Base-by-base conservation (phyloP, 228 moss, liverwort and hornwort species). In the Sphagnum magellanicum region DNA sequence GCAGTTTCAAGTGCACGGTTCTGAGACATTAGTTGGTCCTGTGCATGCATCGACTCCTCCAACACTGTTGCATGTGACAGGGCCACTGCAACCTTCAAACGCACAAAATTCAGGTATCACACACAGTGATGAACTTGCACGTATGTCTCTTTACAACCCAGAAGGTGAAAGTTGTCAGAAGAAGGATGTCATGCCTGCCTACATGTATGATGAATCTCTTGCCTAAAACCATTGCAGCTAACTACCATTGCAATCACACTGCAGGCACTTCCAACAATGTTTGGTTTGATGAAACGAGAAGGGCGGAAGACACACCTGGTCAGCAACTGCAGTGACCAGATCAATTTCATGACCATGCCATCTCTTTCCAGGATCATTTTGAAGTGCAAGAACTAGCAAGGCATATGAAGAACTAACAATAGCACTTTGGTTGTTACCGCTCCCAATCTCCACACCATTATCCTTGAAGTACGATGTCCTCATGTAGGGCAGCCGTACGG, bases 31-130 rank as follows among this genome's bases (percentile, higher is more conserved):
- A 94, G 63, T 63, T 91, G 89, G 67, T 94, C 82, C 62, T 90
- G 89, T 59, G 91, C 78, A 51, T 74, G 82, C 81, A 88, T 84
- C 4, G 91, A 89, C 77, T 94, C 94, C 84, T 94, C 94, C 79
- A 94, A 72, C 8, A 94, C 83, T 55, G 89, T 87, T 70, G 94
- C 94, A 76, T 94, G 94, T 10, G 94, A 91, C 68, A 94, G 72
- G 13, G 94, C 94, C 63, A 94, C 94, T 71, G 91, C 94, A 69
- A 94, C 94, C 94, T 93, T 77, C 57, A 68, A 12, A 32, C 0
- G 32, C 32, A 32, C 32, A 32, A 32, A 32, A 32, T 32, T 32
- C 1, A 32, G 32, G 32, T 32, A 32, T 32, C 32, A 32, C 32
- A 32, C 32, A 32, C 32, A 32, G 32, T 32, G 32, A 32, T 32